Base-by-base conservation (phyloP, 2,329 filamentous ascomycete species). In the Rhexocercosporidium sp. region DNA sequence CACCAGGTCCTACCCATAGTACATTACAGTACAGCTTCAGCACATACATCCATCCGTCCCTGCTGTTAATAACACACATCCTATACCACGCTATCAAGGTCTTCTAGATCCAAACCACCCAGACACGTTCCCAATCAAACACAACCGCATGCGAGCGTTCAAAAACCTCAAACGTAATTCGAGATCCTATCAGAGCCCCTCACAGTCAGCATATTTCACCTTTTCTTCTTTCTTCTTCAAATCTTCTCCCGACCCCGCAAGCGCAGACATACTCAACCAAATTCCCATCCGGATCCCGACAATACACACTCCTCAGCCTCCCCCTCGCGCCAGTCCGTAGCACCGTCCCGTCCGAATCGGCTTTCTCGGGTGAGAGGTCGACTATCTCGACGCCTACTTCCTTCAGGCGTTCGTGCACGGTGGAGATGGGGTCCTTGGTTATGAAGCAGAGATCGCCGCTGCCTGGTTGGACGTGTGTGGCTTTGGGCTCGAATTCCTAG, bases 361-460 rank as follows among this genome's bases (percentile, higher is more conserved):
- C 66, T 29, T 72, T 71, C 61, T 75, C 72, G n/a, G 65, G 39
- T 7, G 65, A 56, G n/a, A 75, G 56, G 59, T 73, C 71, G 1
- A 82, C 75, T 6, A 85, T 82, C 68, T 84, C 78, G 1, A 88
- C 79, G 0, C 81, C 82, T 39, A 79, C 80, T 1, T 74, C 77
- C 16, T 80, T 74, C 61, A 86, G 79, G 1, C 72, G 74, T 4
- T 75, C 66, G n/a, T 82, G 73, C 3, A 88, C 80, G 0, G 79
- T 76, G 1, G 83, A 80, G 2, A 89, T 80, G 5, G 81, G 78
- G 9, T 84, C 81, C 6, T 85, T 78, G 0, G 87, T 82, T 31
- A 90, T 74, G 64, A 90, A 90, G 72, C 87, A 89, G 39, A 90
- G 67, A 73, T 90, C 87, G 12, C 83, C 86, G 12, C 84, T 87